Evolutionary conservation across 805 yeast genomes (phyloP), one percentile per base, ranked within the genome.

Genomic region (Tetrapisispora nanseiensis): DNA sequence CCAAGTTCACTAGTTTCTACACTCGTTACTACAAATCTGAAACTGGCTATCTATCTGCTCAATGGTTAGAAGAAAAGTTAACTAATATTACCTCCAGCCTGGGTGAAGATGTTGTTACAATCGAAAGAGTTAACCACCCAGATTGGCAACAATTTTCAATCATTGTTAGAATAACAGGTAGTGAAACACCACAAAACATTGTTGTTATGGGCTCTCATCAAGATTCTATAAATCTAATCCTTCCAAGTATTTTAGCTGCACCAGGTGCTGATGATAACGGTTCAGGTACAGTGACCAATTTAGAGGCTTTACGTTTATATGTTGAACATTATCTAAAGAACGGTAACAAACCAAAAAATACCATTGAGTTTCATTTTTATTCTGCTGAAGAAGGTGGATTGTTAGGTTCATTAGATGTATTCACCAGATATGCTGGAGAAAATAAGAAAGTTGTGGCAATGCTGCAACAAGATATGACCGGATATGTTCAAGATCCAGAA

Each of bases 251-350:
- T 16, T 56, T 82, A 49, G 70, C 76, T 20, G 86, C 95, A 0
- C 96, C 96, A 1, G 97, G 97, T 3, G 97, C 95, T 3, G 97
- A 90, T 58, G 97, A 90, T 57, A 84, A 89, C 61, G 95, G 95
- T 2, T 77, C 89, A 3, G 97, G 97, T 9, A 81, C 89, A 4
- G 78, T 82, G 4, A 81, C 95, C 2, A 73, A 76, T 26, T 61
- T 87, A 42, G 95, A 87, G 59, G 78, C 87, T 1, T 71, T 87
- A 52, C 71, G 92, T 49, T 62, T 83, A 13, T 63, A 86, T 22
- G 61, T 74, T 7, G 67, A 64, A 28, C 47, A 50, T 37, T 40
- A 53, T 13, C 26, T 49, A 8, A 34, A 41, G 5, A 40, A 44
- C 28, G 60, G 68, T 0, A 71, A 71, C 50, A 52, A 63, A 44